Evolutionary conservation across 768 basidiomycete genomes (phyloP).

Genomic region (Dentipellis sp.): DNA sequence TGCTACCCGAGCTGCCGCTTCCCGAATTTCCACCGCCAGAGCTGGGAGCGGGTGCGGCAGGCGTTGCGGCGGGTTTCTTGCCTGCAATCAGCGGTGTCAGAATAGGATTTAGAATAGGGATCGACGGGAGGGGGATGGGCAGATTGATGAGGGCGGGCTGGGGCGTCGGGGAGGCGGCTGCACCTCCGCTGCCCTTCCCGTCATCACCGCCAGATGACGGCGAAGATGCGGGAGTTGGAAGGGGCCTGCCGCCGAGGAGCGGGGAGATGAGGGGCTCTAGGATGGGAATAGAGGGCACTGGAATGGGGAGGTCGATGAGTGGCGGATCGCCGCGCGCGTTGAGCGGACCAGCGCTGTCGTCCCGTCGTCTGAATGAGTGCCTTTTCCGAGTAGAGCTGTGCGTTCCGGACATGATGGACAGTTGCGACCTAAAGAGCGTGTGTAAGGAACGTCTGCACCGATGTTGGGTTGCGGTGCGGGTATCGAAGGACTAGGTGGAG

Average conservation of each 20-base stretch:
- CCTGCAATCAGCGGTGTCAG: constrained; percentile 17
- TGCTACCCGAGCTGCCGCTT: background rate
- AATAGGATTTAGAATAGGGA: constrained; percentile 25
- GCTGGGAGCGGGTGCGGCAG: background rate
- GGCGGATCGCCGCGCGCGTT: background rate
- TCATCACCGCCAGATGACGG: background rate
- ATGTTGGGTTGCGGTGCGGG: too few relatives aligned
- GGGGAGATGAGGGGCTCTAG: constrained; percentile 25
- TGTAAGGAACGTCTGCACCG: too few relatives aligned
- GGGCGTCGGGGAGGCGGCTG: background rate
- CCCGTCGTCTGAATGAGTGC: background rate
- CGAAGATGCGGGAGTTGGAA: constrained; percentile 1
- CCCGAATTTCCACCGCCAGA: too few relatives aligned
- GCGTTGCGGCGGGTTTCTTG: background rate
- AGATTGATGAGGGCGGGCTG: constrained; percentile 1
- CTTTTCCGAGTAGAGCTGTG: background rate
- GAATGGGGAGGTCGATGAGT: constrained; percentile 4
- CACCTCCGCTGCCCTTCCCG: background rate
- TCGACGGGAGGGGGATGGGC: constrained; percentile 1
- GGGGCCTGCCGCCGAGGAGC: constrained; percentile 14
- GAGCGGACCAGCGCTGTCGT: background rate
- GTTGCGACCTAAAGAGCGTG: too few relatives aligned
- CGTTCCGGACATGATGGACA: background rate
- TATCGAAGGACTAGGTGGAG: too few relatives aligned
- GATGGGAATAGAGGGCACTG: constrained; percentile 17